A percentile compares a stretch with the other conserved stretches of the same genome.
phyloP scores from a whole-genome alignment of 176 grass and related monocot species.

The Paspalum notatum region DNA sequence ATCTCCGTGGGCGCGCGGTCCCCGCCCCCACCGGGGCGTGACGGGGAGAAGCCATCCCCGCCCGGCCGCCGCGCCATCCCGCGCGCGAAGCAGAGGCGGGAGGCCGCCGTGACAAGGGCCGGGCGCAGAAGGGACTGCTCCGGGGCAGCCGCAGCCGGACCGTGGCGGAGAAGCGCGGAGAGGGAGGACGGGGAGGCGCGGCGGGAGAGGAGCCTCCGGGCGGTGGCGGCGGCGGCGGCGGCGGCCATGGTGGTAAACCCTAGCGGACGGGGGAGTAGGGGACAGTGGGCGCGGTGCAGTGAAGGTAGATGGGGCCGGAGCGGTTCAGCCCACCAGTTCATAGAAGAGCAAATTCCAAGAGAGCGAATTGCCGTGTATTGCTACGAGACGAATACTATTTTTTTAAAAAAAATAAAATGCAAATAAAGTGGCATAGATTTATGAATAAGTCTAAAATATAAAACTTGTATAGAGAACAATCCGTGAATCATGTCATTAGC shows the following conservation, averaged over 20 bases:
- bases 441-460: too few species aligned
- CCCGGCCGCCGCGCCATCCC: slow-evolving; percentile 57
- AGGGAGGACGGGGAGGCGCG: slow-evolving; percentile 33
- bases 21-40: slow-evolving; percentile 24
- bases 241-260: slow-evolving; percentile 57
- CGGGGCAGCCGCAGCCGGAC: background rate
- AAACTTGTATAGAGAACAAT: too few species aligned
- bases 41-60: slow-evolving; percentile 37
- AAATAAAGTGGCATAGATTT: too few species aligned
- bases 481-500: too few species aligned
- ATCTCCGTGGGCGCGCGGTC: slow-evolving; percentile 62
- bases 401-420: too few species aligned
- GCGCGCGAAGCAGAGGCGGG: slow-evolving; percentile 49
- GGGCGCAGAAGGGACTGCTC: slow-evolving; percentile 48
- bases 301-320: background rate
- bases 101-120: slow-evolving; percentile 20
- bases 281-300: background rate
- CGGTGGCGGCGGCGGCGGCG: slow-evolving; percentile 48
- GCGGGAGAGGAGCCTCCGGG: slow-evolving; percentile 60
- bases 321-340: too few species aligned
- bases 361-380: too few species aligned
- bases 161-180: slow-evolving; percentile 36
- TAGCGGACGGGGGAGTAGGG: background rate
- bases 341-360: too few species aligned
- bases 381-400: too few species aligned